Evolutionary conservation across 441 rosid genomes (phyloP).

Genomic region (Kokia cookei): DNA sequence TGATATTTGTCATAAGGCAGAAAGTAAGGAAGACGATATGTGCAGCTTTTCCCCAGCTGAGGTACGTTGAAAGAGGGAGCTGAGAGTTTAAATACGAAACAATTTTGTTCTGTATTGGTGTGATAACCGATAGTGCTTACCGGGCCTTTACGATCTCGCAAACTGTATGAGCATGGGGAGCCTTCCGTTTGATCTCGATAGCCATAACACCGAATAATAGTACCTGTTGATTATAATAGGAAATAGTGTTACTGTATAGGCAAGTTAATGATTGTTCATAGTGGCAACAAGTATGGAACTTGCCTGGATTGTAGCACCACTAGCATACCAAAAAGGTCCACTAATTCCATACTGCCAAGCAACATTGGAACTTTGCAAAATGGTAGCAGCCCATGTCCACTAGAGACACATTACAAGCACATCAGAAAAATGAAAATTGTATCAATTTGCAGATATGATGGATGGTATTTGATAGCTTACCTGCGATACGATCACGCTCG

Average conservation of each 20-base stretch:
- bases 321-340: conserved; percentile 98
- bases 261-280: neutral
- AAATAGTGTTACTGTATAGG: neutral
- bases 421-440: neutral
- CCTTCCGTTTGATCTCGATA: conserved; percentile 91
- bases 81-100: neutral
- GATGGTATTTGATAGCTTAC: conserved; percentile 14
- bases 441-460: neutral
- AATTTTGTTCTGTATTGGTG: neutral
- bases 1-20: conserved; percentile 72
- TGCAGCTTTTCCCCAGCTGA: conserved; percentile 91
- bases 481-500: conserved; percentile 93
- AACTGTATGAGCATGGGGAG: conserved; percentile 88
- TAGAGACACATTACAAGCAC: conserved; percentile 7
- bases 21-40: conserved; percentile 77
- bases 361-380: conserved; percentile 92
- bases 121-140: conserved; percentile 23
- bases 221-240: conserved; percentile 33
- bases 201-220: conserved; percentile 91
- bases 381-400: conserved; percentile 99
- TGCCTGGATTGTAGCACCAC: conserved; percentile 91
- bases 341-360: conserved; percentile 94
- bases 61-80: neutral
- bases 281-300: conserved; percentile 5
- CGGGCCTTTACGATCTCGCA: conserved; percentile 94